These are phyloP conservation scores for Phytophthora sansomeana DNA, from an alignment of 352 stramenopile species.

Conservation along the genomic window DNA sequence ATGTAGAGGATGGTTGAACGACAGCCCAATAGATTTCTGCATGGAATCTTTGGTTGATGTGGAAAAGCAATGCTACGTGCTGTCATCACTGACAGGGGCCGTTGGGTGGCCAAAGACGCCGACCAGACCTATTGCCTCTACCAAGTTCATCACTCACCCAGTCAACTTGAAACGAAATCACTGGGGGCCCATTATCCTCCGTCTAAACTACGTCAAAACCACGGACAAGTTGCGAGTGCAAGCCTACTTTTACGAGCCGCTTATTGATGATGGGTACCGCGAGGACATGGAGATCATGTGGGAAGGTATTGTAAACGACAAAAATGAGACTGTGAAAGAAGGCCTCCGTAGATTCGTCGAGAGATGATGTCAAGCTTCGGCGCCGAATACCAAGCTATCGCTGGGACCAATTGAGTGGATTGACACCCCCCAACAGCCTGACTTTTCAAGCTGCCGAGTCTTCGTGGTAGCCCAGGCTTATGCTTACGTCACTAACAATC, in stretches of 20 bases:
- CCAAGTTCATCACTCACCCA: too few relatives aligned
- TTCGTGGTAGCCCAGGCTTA: conserved; percentile 11
- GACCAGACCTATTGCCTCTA: too few relatives aligned
- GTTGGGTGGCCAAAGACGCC: too few relatives aligned
- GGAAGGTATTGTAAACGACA: background rate
- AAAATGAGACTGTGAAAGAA: background rate
- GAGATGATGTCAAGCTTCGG: background rate
- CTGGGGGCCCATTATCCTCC: too few relatives aligned
- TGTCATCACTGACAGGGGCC: too few relatives aligned
- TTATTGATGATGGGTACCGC: conserved; percentile 14
- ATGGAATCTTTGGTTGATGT: too few relatives aligned
- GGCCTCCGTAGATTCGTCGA: background rate
- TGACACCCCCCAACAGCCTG: conserved; percentile 1
- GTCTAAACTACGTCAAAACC: background rate
- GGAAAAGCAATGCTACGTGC: too few relatives aligned
- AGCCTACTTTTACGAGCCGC: conserved; percentile 13
- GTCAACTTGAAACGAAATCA: too few relatives aligned
- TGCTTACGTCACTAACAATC: conserved; percentile 2
- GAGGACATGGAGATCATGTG: conserved; percentile 8
- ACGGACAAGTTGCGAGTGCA: background rate
- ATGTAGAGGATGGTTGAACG: too few relatives aligned
- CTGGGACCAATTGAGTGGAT: conserved; percentile 10
- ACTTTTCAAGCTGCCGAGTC: conserved; percentile 5
- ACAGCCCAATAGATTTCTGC: too few relatives aligned
- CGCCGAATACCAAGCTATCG: background rate